phyloP scores from a whole-genome alignment of 192 early-diverging fungal species.

The Chytriomyces sp. region DNA sequence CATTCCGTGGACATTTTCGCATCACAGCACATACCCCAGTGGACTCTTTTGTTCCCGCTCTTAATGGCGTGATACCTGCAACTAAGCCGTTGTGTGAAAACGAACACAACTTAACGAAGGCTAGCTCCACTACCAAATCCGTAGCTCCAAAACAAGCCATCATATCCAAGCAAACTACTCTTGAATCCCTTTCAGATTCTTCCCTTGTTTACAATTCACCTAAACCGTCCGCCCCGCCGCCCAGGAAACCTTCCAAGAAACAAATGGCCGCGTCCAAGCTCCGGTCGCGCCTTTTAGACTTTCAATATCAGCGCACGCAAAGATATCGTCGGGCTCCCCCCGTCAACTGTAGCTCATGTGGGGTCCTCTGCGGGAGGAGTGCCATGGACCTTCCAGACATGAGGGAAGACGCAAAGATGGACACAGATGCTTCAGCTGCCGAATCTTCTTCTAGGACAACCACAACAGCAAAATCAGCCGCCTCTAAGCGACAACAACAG shows the following conservation, averaged over 20 bases:
- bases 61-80: slow-evolving; percentile 8
- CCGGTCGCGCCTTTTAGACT: not conserved
- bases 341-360: slow-evolving; percentile 79
- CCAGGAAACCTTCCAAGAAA: not conserved
- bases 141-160: not conserved
- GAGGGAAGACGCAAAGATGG: not conserved
- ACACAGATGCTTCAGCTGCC: not conserved
- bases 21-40: slow-evolving; percentile 94
- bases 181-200: not conserved
- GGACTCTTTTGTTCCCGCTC: slow-evolving; percentile 76
- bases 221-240: not conserved
- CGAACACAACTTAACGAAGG: too few relatives aligned
- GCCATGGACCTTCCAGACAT: slow-evolving; percentile 81
- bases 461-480: too few relatives aligned
- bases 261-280: slow-evolving; percentile 1
- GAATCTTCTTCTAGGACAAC: not conserved
- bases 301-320: not conserved
- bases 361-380: slow-evolving; percentile 71
- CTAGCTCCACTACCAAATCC: not conserved
- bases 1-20: slow-evolving; percentile 96
- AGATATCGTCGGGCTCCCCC: slow-evolving; percentile 32
- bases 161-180: not conserved
- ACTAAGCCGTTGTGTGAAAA: too few relatives aligned
- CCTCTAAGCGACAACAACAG: not conserved
- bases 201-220: too few relatives aligned